Base-by-base conservation (phyloP, 352 stramenopile genomes). In the Phytophthora fragariae region DNA sequence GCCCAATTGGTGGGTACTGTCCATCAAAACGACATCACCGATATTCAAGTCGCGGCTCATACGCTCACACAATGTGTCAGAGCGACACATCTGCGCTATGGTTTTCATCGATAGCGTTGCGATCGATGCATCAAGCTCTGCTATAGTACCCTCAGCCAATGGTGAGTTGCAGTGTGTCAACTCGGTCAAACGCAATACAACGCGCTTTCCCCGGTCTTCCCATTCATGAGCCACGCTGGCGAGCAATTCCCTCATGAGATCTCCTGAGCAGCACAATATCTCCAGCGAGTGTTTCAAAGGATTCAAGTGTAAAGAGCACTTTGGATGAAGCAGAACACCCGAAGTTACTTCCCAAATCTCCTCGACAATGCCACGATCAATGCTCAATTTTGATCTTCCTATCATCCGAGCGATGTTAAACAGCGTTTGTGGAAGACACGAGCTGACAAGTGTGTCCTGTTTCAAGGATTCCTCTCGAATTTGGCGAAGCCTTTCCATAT, bases 281-380 rank as follows among this genome's bases (percentile, higher is more conserved):
- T 72, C 57, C 9, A 72, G 15, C 29, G 19, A 24, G 11, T 60
- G 58, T 3, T 44, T 46, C 9, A 56, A 11, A 8, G 17, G 24
- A 35, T 68, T 35, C 15, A 44, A 10, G 5, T 49, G 37, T 3
- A 17, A 47, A 52, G 12, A 0, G 2, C 66, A 21, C 15, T 31
- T 12, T 1, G 56, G 56, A 41, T 68, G 39, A 21, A 75, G 21
- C 8, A 72, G 37, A 2, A 60, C 7, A 9, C 21, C 19, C 7
- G 37, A n/a, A 27, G 27, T 17, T 6, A 72, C 19, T n/a, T 68
- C 41, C 69, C 69, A 75, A 35, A 46, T 47, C 17, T 64, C 62
- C 11, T 67, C 27, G 12, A 49, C 10, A 0, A 73, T 15, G 50
- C 2, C 39, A 6, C 11, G 19, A 47, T 29, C 15, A 52, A 15